Evolutionary conservation across 352 stramenopile genomes (phyloP).

Genomic region (Phytopythium chamaehyphon): DNA sequence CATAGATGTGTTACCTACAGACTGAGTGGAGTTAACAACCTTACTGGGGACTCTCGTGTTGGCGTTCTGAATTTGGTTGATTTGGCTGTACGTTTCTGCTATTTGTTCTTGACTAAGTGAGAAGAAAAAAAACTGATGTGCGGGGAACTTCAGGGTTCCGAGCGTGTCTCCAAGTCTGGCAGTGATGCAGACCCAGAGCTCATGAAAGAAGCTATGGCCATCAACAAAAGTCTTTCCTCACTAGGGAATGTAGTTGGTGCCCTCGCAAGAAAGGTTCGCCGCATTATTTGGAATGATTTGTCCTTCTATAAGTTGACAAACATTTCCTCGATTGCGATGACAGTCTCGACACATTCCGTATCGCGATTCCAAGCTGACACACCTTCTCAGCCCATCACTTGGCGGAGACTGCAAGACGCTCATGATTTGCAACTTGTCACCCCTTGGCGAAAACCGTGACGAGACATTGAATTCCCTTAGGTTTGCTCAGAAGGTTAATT

Average conservation of each 20-base stretch:
- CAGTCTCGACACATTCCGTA: conserved; percentile 80
- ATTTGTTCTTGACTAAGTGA: conserved; percentile 1
- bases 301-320: background rate
- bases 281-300: background rate
- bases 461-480: conserved; percentile 85
- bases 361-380: conserved; percentile 87
- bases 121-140: too few species aligned
- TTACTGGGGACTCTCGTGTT: conserved; percentile 49
- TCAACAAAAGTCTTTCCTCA: conserved; percentile 86
- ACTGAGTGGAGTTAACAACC: conserved; percentile 52
- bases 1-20: conserved; percentile 13
- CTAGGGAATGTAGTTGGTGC: conserved; percentile 83
- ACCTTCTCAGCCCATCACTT: conserved; percentile 81
- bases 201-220: conserved; percentile 79
- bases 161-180: conserved; percentile 77
- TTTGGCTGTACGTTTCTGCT: conserved; percentile 46
- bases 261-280: conserved; percentile 74
- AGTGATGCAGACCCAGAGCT: conserved; percentile 70
- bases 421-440: conserved; percentile 90
- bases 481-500: conserved; percentile 88
- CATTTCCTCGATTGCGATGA: background rate
- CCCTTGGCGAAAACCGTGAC: conserved; percentile 62
- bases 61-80: conserved; percentile 80
- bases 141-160: conserved; percentile 77
- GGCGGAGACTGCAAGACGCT: conserved; percentile 87